Percentiles rank a stretch among this genome's conserved stretches.
Conservation (phyloP, 2,329 filamentous ascomycete genomes). For the Didymella exigua region DNA sequence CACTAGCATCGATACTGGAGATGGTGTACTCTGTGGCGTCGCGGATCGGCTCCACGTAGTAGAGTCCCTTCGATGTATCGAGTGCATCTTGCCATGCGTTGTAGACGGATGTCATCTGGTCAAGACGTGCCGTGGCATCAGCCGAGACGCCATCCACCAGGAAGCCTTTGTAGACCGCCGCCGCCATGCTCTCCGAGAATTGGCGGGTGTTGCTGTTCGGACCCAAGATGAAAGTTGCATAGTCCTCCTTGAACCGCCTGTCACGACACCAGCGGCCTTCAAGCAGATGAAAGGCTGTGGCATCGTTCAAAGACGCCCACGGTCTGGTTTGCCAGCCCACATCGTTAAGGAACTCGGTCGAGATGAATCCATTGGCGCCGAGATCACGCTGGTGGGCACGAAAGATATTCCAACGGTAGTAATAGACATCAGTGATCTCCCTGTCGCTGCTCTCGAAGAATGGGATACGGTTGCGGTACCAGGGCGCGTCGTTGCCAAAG, state of each 20-base stretch:
- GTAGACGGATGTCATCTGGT: conserved; percentile 47
- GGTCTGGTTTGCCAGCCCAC: conserved; percentile 52
- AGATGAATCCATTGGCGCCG: conserved; percentile 51
- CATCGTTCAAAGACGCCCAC: conserved; percentile 53
- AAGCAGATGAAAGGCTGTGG: conserved; percentile 52
- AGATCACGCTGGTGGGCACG: conserved; percentile 54
- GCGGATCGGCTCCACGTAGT: conserved; percentile 51
- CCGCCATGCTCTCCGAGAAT: conserved; percentile 53
- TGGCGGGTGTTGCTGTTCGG: conserved; percentile 50
- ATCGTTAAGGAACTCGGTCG: conserved; percentile 54
- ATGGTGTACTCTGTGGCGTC: conserved; percentile 57
- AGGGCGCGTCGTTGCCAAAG: conserved; percentile 51
- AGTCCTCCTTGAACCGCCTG: conserved; percentile 53
- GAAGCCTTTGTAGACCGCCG: conserved; percentile 49
- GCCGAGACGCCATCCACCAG: conserved; percentile 51
- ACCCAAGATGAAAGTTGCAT: conserved; percentile 51
- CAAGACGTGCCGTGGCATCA: conserved; percentile 41
- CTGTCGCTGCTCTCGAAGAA: conserved; percentile 50
- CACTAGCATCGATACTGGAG: conserved; percentile 51
- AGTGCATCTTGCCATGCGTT: conserved; percentile 49
- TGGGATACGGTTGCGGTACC: conserved; percentile 49
- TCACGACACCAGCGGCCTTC: conserved; percentile 55
- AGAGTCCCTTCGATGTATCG: conserved; percentile 49
- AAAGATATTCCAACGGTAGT: conserved; percentile 55
- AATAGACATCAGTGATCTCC: conserved; percentile 52